Conservation (phyloP, 768 basidiomycete genomes). For the Xerocomellus chrysenteron region DNA sequence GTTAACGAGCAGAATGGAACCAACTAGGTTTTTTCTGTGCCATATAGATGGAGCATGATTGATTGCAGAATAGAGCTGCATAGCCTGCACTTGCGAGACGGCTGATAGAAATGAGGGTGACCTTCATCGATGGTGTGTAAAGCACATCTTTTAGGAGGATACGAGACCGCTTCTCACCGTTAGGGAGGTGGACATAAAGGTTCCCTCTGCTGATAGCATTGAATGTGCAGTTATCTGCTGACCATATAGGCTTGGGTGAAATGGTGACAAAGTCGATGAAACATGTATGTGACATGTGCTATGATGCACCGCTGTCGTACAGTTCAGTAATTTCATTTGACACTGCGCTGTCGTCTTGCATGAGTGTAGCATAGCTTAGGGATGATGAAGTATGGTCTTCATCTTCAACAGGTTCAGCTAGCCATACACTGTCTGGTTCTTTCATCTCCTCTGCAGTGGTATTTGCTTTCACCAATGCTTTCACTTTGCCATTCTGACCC, state of each 20-base stretch:
- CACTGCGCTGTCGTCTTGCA: too few relatives aligned
- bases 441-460: too few relatives aligned
- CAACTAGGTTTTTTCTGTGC: not conserved
- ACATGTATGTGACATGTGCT: not conserved
- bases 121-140: not conserved
- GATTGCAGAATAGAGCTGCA: not conserved
- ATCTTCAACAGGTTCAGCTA: too few relatives aligned
- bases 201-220: not conserved
- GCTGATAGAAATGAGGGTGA: conserved; percentile 4
- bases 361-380: too few relatives aligned
- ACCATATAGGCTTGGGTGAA: not conserved
- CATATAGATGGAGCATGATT: not conserved
- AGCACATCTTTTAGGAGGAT: not conserved
- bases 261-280: not conserved
- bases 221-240: not conserved
- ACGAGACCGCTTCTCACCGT: not conserved
- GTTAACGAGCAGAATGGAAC: not conserved
- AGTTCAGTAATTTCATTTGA: too few relatives aligned
- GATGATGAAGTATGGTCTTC: too few relatives aligned
- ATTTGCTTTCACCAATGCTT: not conserved
- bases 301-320: not conserved
- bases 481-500: not conserved
- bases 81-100: not conserved
- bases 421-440: too few relatives aligned
- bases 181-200: not conserved